These are phyloP conservation scores for Tripterygium wilfordii DNA, from an alignment of 177 flowering plant species.

Conservation along the genomic window DNA sequence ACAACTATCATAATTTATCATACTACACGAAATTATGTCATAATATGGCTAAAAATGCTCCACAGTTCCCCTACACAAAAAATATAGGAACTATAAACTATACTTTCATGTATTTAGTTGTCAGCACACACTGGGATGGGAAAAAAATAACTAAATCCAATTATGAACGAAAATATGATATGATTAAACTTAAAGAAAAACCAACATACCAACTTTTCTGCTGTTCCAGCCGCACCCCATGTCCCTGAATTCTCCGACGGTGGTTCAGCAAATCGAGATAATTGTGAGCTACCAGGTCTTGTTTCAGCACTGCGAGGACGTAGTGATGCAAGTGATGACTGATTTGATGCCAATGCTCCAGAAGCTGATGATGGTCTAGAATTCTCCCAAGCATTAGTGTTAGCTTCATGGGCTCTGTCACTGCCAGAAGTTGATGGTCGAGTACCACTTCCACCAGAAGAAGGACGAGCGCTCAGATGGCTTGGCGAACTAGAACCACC, in stretches of 20 bases:
- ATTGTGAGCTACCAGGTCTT: constrained; percentile 90
- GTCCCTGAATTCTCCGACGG: constrained; percentile 53
- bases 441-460: constrained; percentile 88
- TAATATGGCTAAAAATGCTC: too few species aligned
- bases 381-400: constrained; percentile 62
- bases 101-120: too few species aligned
- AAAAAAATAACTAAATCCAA: too few species aligned
- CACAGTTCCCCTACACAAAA: too few species aligned
- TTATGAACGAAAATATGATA: too few species aligned
- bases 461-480: constrained; percentile 73
- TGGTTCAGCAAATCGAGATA: constrained; percentile 94
- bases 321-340: constrained; percentile 42
- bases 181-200: neutral
- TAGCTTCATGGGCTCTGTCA: constrained; percentile 67
- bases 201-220: constrained; percentile 63
- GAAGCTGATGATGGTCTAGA: constrained; percentile 96
- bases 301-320: constrained; percentile 98
- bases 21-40: too few species aligned
- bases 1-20: too few species aligned
- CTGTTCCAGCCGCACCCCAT: constrained; percentile 51
- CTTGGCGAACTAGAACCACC: constrained; percentile 61
- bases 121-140: too few species aligned
- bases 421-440: constrained; percentile 94
- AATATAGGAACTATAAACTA: too few species aligned
- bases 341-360: constrained; percentile 63